These are phyloP conservation scores for Huntiella decipiens DNA, from an alignment of 2,329 filamentous ascomycete genomes.

Conservation along the genomic window DNA sequence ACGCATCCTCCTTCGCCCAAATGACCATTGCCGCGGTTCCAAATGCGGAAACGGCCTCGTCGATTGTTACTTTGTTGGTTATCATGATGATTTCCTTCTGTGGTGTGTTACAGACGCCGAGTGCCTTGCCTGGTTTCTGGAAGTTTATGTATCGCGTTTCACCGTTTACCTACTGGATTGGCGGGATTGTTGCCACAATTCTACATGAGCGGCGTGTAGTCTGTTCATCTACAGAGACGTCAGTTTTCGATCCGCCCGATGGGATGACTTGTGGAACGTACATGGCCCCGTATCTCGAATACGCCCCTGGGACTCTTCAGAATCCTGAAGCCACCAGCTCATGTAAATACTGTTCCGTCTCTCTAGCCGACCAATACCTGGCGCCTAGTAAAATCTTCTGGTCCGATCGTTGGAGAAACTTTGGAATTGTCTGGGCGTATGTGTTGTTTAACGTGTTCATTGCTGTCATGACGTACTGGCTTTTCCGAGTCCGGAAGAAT, in stretches of 20 bases:
- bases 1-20: slow-evolving; percentile 52
- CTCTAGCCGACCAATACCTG: slow-evolving; percentile 41
- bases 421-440: slow-evolving; percentile 49
- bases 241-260: slow-evolving; percentile 43
- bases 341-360: slow-evolving; percentile 50
- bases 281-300: slow-evolving; percentile 33
- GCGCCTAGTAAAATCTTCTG: slow-evolving; percentile 28
- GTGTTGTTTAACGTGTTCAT: slow-evolving; percentile 42
- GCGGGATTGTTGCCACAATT: slow-evolving; percentile 47
- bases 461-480: slow-evolving; percentile 42
- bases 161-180: slow-evolving; percentile 50
- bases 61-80: slow-evolving; percentile 40
- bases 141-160: slow-evolving; percentile 56
- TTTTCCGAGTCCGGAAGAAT: slow-evolving; percentile 32
- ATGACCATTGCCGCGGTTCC: slow-evolving; percentile 55
- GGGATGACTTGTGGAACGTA: slow-evolving; percentile 46
- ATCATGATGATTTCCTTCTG: slow-evolving; percentile 42
- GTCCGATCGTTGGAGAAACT: slow-evolving; percentile 46
- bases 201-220: slow-evolving; percentile 33
- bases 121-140: slow-evolving; percentile 50
- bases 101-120: slow-evolving; percentile 41
- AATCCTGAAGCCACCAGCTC: slow-evolving; percentile 34
- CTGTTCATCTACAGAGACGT: slow-evolving; percentile 38
- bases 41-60: slow-evolving; percentile 47
- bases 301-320: slow-evolving; percentile 37